phyloP scores from a whole-genome alignment of 768 basidiomycete species.

The Russula foetens region DNA sequence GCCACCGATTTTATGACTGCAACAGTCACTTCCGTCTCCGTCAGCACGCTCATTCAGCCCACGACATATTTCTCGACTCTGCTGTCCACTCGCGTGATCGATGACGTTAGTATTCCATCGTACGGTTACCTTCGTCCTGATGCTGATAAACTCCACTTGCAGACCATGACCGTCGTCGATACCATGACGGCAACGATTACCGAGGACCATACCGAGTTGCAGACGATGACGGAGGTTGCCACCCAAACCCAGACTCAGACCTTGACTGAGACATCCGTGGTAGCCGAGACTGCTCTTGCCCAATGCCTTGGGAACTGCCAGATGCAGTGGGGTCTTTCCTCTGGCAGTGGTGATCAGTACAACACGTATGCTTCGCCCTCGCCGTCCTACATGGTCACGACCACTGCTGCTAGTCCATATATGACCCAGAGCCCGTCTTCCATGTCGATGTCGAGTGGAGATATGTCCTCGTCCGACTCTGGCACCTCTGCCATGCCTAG shows the following conservation, averaged over 20 bases:
- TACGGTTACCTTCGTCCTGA: not conserved
- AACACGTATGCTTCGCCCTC: conserved; percentile 33
- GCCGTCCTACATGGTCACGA: conserved; percentile 16
- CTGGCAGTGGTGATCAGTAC: conserved; percentile 42
- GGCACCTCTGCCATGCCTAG: not conserved
- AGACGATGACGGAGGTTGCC: conserved; percentile 36
- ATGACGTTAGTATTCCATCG: conserved; percentile 38
- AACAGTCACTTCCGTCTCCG: conserved; percentile 39
- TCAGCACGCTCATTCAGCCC: conserved; percentile 43
- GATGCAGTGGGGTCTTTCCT: conserved; percentile 42
- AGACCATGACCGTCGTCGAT: conserved; percentile 53
- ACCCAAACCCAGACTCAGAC: conserved; percentile 34
- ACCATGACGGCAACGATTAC: conserved; percentile 48
- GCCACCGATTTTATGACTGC: conserved; percentile 38
- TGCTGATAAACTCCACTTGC: not conserved
- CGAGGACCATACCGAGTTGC: conserved; percentile 38
- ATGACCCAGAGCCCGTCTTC: conserved; percentile 11
- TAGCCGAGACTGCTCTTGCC: conserved; percentile 42
- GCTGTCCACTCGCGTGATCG: conserved; percentile 47
- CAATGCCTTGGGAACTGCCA: conserved; percentile 55
- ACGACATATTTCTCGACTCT: conserved; percentile 50
- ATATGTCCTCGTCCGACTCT: not conserved
- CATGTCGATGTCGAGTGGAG: too few relatives aligned
- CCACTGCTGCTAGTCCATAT: conserved; percentile 24
- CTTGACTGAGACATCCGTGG: conserved; percentile 37